A percentile compares a stretch with the other conserved stretches of the same genome.
These are phyloP conservation scores for Colletotrichum phormii DNA, from an alignment of 2,329 filamentous ascomycete genomes.

Conservation along the genomic window DNA sequence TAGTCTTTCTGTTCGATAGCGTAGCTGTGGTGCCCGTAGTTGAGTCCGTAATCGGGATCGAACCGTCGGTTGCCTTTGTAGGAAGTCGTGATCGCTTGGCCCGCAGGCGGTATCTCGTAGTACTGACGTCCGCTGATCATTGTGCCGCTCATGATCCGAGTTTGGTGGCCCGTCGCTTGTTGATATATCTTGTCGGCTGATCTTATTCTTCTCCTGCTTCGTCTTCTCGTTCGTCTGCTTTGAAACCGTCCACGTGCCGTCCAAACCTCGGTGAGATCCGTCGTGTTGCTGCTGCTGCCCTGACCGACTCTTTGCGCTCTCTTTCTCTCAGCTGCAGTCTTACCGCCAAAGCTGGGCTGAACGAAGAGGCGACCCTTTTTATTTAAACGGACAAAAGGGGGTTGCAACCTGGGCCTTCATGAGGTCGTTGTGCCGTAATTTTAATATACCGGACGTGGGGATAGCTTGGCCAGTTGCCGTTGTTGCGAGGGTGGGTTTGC, in stretches of 20 bases:
- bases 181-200: background rate
- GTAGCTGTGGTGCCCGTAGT: conserved; percentile 20
- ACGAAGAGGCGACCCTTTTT: conserved; percentile 4
- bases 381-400: conserved; percentile 13
- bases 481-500: conserved; percentile 30
- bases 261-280: background rate
- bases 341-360: background rate
- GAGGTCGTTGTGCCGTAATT: conserved; percentile 36
- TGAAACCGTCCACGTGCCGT: background rate
- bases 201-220: background rate
- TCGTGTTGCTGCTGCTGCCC: background rate
- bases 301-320: conserved; percentile 2
- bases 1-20: background rate
- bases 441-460: conserved; percentile 34
- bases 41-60: conserved; percentile 25
- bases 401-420: conserved; percentile 17
- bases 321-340: conserved; percentile 5
- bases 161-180: background rate
- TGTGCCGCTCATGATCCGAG: background rate
- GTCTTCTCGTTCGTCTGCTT: background rate
- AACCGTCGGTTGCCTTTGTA: conserved; percentile 20
- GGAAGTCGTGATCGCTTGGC: conserved; percentile 10
- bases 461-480: conserved; percentile 27
- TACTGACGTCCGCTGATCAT: conserved; percentile 33
- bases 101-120: conserved; percentile 22